These are phyloP conservation scores for Citrullus amarus DNA, from an alignment of 306 rosid species.

Conservation along the genomic window DNA sequence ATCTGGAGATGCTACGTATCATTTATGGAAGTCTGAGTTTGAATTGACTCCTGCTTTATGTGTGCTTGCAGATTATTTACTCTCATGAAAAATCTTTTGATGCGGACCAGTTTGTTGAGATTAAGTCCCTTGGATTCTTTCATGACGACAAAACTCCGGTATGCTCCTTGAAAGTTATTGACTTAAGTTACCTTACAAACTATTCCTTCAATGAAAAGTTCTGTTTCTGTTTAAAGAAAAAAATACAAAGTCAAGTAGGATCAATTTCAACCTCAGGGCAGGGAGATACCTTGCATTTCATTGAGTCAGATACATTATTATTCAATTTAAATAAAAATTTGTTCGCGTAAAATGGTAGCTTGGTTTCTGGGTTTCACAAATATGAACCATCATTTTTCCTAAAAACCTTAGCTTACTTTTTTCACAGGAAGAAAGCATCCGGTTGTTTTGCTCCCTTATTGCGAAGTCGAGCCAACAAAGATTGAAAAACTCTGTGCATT, in stretches of 20 bases:
- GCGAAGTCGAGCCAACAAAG: constrained; percentile 47
- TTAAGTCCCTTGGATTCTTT: constrained; percentile 37
- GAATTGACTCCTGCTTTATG: background rate
- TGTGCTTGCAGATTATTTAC: constrained; percentile 45
- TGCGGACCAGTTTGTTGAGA: constrained; percentile 27
- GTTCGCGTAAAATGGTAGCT: background rate
- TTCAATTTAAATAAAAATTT: background rate
- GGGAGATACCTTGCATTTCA: background rate
- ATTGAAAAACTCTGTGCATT: constrained; percentile 39
- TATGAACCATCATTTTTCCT: background rate
- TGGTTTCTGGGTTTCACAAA: background rate
- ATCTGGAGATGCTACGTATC: background rate
- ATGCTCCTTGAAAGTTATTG: constrained; percentile 7
- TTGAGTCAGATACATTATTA: background rate
- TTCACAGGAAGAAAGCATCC: constrained; percentile 30
- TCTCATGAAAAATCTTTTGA: constrained; percentile 67
- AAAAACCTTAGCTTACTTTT: background rate
- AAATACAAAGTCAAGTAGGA: background rate
- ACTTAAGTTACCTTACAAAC: background rate
- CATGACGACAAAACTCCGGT: constrained; percentile 26
- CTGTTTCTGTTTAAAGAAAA: too few relatives aligned
- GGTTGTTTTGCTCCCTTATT: constrained; percentile 28
- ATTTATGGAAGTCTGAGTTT: background rate
- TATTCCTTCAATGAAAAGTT: background rate
- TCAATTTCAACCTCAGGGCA: background rate